A percentile compares a stretch with the other conserved stretches of the same genome.
phyloP scores from a whole-genome alignment of 1,139 yeast species.

The Meyerozyma elateridarum region DNA sequence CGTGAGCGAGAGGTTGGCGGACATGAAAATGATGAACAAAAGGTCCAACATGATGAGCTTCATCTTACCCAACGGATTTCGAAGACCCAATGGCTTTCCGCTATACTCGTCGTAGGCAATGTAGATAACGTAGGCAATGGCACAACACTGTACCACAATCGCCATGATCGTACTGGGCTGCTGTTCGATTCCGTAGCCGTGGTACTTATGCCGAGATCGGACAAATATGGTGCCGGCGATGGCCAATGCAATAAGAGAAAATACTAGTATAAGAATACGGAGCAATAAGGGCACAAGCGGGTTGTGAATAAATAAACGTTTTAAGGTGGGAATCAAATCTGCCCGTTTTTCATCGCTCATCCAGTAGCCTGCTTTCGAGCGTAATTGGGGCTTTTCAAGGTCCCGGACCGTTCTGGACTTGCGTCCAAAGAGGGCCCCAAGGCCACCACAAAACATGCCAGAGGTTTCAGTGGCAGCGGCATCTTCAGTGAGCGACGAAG shows the following conservation, averaged over 20 bases:
- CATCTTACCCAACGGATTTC: constrained; percentile 80
- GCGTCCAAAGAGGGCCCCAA: neutral
- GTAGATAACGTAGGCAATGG: constrained; percentile 70
- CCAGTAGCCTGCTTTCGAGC: constrained; percentile 64
- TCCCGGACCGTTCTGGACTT: constrained; percentile 6
- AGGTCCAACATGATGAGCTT: constrained; percentile 73
- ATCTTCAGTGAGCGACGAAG: constrained; percentile 26
- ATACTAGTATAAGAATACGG: constrained; percentile 60
- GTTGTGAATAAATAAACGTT: constrained; percentile 59
- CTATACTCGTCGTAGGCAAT: constrained; percentile 88
- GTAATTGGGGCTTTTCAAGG: constrained; percentile 30
- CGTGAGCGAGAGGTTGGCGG: constrained; percentile 82
- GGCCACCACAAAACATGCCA: constrained; percentile 4
- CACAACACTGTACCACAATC: constrained; percentile 74
- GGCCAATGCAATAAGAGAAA: constrained; percentile 60
- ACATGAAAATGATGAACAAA: constrained; percentile 84
- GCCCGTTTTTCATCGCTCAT: constrained; percentile 60
- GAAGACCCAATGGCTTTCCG: constrained; percentile 85
- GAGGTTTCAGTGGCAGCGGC: constrained; percentile 17
- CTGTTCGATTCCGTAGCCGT: constrained; percentile 51
- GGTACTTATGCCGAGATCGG: constrained; percentile 37
- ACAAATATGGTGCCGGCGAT: constrained; percentile 62
- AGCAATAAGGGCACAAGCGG: constrained; percentile 78
- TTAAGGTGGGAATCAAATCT: constrained; percentile 60
- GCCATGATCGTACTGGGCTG: constrained; percentile 95